Evolutionary conservation across 371 early-diverging fungal genomes (phyloP), one percentile per base, ranked within the genome.

Genomic region (Dinochytrium kinnereticum): DNA sequence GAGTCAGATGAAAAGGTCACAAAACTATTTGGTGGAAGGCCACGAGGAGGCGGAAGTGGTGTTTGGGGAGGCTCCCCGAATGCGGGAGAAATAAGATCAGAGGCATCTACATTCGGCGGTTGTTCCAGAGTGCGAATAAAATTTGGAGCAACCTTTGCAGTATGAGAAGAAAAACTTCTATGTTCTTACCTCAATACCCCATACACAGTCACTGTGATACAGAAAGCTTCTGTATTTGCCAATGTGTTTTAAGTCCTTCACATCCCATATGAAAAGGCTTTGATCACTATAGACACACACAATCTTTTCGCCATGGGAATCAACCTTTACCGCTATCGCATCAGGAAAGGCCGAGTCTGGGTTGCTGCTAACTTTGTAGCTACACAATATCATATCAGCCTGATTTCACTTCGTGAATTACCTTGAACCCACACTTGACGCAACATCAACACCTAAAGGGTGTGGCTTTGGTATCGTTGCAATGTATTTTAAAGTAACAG

Each of bases 1-100:
- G 91, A 91, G 80, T 95, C 95, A 0, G 90, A 89, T 0, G 93
- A 93, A 68, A 89, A 90, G 7, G 94, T 92, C 0, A 88, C 84
- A 78, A 95, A 95, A 0, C 91, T 90, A 78, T 89, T 83, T 21
- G 86, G 79, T 0, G 93, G 92, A 17, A 91, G 81, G 26, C 78
- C 77, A 17, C 44, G 44, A 15, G 73, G 73, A n/a, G 73, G 67
- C 28, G 78, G 72, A 1, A 65, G 50, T n/a, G 73, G 59, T 0
- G 76, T 59, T 34, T 67, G 66, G 21, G 40, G 53, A 30, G 69
- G 31, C 5, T 64, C 71, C n/a, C 15, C n/a, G 21, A 49, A 2
- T 21, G 40, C 5, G 13, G 71, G 72, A n/a, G 68, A 61, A 17
- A 19, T 39, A 30, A 64, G 17, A 24, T 28, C 30, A 10, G 15